A percentile compares a stretch with the other conserved stretches of the same genome.
Evolutionary conservation across 768 basidiomycete genomes (phyloP).

Genomic region (Hebeloma cylindrosporum): DNA sequence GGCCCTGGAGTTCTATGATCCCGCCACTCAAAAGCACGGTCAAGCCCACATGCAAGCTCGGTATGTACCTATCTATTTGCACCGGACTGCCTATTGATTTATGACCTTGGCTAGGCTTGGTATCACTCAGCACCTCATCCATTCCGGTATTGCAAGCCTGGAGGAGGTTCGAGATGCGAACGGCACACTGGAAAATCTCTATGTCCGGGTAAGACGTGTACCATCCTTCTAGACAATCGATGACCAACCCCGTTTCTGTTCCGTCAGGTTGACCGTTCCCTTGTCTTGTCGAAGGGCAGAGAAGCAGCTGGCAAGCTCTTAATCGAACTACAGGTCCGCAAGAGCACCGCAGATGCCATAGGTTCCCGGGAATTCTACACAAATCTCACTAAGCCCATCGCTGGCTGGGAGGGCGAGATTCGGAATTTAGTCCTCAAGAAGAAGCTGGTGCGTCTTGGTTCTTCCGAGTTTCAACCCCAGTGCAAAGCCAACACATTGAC

Average conservation of each 20-base stretch:
- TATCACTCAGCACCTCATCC: slow-evolving; percentile 78
- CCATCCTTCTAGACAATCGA: neutral
- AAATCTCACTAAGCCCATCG: slow-evolving; percentile 70
- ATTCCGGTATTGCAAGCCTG: slow-evolving; percentile 65
- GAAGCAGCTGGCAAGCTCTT: slow-evolving; percentile 72
- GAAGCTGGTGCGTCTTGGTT: slow-evolving; percentile 57
- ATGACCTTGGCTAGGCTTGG: slow-evolving; percentile 54
- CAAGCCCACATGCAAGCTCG: slow-evolving; percentile 92
- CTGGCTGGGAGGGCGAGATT: slow-evolving; percentile 73
- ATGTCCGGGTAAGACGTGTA: slow-evolving; percentile 54
- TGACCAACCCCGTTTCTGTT: slow-evolving; percentile 8
- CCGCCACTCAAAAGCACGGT: slow-evolving; percentile 76
- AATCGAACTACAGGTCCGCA: slow-evolving; percentile 78
- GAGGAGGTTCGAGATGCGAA: slow-evolving; percentile 62
- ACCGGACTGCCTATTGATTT: slow-evolving; percentile 4
- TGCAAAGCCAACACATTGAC: slow-evolving; percentile 4
- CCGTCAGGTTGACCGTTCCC: slow-evolving; percentile 66
- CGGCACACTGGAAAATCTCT: slow-evolving; percentile 65
- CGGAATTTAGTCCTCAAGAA: slow-evolving; percentile 76
- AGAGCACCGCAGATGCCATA: slow-evolving; percentile 80
- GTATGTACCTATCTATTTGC: slow-evolving; percentile 37
- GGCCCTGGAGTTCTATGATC: slow-evolving; percentile 83
- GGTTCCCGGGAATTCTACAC: slow-evolving; percentile 81
- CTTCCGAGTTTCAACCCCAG: neutral
- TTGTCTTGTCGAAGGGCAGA: slow-evolving; percentile 64